A percentile compares a stretch with the other conserved stretches of the same genome.
Evolutionary conservation across 306 rosid genomes (phyloP).

Genomic region (Luffa acutangula): DNA sequence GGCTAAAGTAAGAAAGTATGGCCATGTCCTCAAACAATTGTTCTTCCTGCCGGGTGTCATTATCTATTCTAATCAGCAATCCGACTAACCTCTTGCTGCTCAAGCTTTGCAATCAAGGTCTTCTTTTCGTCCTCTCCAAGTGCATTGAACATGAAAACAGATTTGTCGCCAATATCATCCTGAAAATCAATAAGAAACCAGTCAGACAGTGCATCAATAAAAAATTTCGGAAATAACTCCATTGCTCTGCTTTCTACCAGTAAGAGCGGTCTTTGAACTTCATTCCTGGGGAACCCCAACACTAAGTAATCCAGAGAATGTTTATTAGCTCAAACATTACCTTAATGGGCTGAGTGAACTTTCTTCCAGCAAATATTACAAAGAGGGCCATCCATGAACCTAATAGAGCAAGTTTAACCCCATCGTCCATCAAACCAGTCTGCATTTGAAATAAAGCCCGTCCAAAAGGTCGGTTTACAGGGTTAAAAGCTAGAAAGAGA

Average conservation of each 20-base stretch:
- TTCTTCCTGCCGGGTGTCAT: background rate
- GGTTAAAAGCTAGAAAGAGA: background rate
- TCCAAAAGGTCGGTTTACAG: background rate
- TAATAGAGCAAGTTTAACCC: slow-evolving; percentile 48
- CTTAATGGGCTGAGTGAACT: slow-evolving; percentile 86
- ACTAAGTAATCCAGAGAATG: background rate
- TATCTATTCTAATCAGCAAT: slow-evolving; percentile 15
- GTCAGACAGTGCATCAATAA: slow-evolving; percentile 1
- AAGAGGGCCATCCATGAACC: slow-evolving; percentile 70
- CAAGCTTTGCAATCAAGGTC: slow-evolving; percentile 54
- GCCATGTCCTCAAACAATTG: background rate
- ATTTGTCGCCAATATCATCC: slow-evolving; percentile 95
- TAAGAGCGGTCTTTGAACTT: background rate
- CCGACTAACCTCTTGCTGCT: slow-evolving; percentile 29
- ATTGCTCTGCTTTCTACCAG: background rate
- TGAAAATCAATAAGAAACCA: slow-evolving; percentile 2
- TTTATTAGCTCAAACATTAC: slow-evolving; percentile 17
- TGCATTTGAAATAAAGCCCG: slow-evolving; percentile 26
- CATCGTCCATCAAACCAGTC: slow-evolving; percentile 77
- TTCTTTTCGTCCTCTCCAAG: slow-evolving; percentile 51
- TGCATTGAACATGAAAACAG: slow-evolving; percentile 73
- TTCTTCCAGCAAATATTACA: slow-evolving; percentile 76
- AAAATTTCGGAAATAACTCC: background rate
- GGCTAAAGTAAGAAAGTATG: background rate
- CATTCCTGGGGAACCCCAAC: background rate